Percentiles rank a stretch among this genome's conserved stretches.
Conservation (phyloP, 1,284 basidiomycete species). For the Cutaneotrichosporon sp. region DNA sequence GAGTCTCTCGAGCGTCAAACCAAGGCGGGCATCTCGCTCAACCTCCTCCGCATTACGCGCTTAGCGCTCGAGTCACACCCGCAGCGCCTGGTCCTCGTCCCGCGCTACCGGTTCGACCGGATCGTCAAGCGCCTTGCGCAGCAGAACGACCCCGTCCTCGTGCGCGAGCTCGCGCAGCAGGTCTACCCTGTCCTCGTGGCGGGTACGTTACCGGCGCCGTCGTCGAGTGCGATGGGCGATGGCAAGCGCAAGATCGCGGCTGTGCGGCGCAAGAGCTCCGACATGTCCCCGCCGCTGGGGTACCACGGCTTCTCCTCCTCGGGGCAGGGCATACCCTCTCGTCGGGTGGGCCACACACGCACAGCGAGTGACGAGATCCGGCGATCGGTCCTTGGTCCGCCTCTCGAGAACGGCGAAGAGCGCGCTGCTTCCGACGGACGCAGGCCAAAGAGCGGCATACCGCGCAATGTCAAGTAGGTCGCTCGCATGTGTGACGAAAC, state of each 20-base stretch:
- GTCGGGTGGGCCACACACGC: background rate
- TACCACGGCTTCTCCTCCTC: background rate
- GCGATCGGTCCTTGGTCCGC: slow-evolving; percentile 3
- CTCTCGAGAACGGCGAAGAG: background rate
- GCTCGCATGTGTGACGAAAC: background rate
- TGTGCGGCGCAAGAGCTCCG: slow-evolving; percentile 2
- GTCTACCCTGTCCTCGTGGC: slow-evolving; percentile 39
- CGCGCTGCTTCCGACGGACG: background rate
- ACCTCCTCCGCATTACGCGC: slow-evolving; percentile 80
- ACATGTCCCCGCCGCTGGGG: background rate
- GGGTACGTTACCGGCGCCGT: slow-evolving; percentile 17
- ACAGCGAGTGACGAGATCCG: slow-evolving; percentile 4
- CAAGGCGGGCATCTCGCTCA: slow-evolving; percentile 86
- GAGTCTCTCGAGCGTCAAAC: slow-evolving; percentile 72
- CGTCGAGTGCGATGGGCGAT: background rate
- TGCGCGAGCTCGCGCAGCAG: slow-evolving; percentile 64
- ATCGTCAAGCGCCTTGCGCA: slow-evolving; percentile 76
- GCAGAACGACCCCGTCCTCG: slow-evolving; percentile 82
- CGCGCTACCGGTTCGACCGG: slow-evolving; percentile 72
- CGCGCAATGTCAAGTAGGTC: slow-evolving; percentile 43
- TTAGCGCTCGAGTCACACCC: slow-evolving; percentile 86
- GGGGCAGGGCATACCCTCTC: background rate
- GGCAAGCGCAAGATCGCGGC: slow-evolving; percentile 1
- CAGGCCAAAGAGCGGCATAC: slow-evolving; percentile 42
- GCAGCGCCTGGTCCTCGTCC: slow-evolving; percentile 75